phyloP scores from a whole-genome alignment of 129 eudicot species.

The Logfia minima region DNA sequence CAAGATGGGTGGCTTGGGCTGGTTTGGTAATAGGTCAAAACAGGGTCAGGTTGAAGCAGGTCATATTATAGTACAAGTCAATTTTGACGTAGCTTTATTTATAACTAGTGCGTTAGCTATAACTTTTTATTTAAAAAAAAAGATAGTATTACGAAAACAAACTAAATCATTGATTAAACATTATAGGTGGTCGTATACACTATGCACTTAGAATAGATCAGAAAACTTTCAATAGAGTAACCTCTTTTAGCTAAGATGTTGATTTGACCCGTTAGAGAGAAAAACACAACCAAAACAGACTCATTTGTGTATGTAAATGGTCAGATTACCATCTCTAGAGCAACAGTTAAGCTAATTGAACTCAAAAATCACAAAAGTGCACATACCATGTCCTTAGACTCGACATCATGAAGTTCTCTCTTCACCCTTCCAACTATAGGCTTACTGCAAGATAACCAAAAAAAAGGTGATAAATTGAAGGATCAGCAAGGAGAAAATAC shows the following conservation, averaged over 20 bases:
- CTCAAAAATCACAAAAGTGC: slow-evolving; percentile 1
- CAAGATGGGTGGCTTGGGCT: neutral
- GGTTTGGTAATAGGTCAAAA: neutral
- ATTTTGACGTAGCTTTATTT: neutral
- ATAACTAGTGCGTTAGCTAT: neutral
- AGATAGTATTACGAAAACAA: too few relatives aligned
- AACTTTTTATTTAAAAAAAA: too few relatives aligned
- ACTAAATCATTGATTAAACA: too few relatives aligned
- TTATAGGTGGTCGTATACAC: neutral
- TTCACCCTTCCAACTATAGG: slow-evolving; percentile 57
- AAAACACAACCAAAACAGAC: neutral
- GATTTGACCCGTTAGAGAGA: neutral
- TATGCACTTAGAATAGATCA: neutral
- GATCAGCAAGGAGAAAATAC: neutral
- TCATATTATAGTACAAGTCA: neutral
- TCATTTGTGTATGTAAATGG: neutral
- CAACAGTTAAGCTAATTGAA: neutral
- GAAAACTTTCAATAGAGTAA: neutral
- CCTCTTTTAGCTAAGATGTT: neutral
- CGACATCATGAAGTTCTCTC: slow-evolving; percentile 62
- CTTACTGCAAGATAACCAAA: slow-evolving; percentile 30
- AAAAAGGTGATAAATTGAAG: neutral
- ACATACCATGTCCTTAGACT: slow-evolving; percentile 61
- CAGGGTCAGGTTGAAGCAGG: neutral
- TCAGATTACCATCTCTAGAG: neutral